Base-by-base conservation (phyloP, 2,329 filamentous ascomycete species). In the Chaetomium sp. region DNA sequence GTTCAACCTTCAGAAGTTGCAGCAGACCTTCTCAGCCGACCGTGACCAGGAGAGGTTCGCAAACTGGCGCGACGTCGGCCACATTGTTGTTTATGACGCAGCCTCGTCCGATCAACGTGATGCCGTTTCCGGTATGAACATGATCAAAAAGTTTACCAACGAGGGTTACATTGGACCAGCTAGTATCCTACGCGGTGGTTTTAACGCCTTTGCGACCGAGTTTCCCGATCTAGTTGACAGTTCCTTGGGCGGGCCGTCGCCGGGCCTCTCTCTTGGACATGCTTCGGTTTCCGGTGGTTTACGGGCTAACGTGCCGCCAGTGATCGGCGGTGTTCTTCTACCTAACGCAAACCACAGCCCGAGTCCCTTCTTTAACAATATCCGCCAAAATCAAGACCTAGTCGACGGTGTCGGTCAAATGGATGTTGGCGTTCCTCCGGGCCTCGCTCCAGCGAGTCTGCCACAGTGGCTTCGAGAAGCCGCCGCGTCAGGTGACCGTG, bases 331-430 rank as follows among this genome's bases (percentile, higher is more conserved):
- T 6, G 95, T 95, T 60, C 81, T 84, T 57, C 84, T 97, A 69
- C 94, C 94, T 1, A 75, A 76, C 41, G 79, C 82, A 0, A 79
- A 83, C 61, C 84, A 84, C 57, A 81, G 83, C 0, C 79, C 84
- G 0, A 95, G 95, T 64, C 91, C 92, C 0, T 97, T 99, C 74
- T 97, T 97, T 70, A 85, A 85, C 59, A 97, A 96, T 61, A 97
- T 99, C 64, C 85, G 94, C 44, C 94, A 97, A 69, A 96, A 97
- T 61, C 92, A 95, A 82, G 94, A 97, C 67, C 77, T 99, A 14
- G 87, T 95, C 36, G 91, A 90, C 62, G 94, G 94, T 19, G 92
- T 97, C 9, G 94, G 94, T 0, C 91, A 95, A 64, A 84, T 85
- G 65, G 79, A 84, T n/a, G 67, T 84, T 5, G 65, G 68, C 1